Evolutionary conservation across 2,329 filamentous ascomycete species (phyloP).

Genomic region (Fusarium duplospermum): DNA sequence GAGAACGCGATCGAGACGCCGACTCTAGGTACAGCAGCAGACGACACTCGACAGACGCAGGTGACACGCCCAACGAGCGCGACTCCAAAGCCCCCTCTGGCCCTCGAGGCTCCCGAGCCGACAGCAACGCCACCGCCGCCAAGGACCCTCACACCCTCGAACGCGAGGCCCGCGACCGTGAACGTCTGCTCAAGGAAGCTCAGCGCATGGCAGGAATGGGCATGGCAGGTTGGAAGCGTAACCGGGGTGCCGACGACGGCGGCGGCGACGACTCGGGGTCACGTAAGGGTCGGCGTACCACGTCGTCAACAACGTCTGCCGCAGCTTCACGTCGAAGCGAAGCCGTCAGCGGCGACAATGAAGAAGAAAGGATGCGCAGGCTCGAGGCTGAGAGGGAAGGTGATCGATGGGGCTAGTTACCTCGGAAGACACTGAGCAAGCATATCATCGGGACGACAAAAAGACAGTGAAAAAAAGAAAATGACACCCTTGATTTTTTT

Average conservation of each 20-base stretch:
- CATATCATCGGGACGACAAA: background rate
- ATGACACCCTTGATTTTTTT: background rate
- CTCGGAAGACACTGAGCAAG: constrained; percentile 15
- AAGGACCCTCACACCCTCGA: constrained; percentile 76
- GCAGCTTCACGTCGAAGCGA: constrained; percentile 57
- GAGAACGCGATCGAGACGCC: constrained; percentile 50
- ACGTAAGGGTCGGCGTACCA: constrained; percentile 56
- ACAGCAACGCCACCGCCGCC: constrained; percentile 42
- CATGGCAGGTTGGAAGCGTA: constrained; percentile 62
- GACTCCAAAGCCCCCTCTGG: constrained; percentile 57
- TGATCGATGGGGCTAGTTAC: constrained; percentile 57
- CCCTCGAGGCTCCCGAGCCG: constrained; percentile 50
- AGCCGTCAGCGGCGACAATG: constrained; percentile 55
- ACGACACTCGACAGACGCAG: constrained; percentile 43
- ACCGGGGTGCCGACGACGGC: constrained; percentile 56
- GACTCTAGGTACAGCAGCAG: constrained; percentile 50
- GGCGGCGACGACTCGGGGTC: constrained; percentile 54
- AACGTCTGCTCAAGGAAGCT: constrained; percentile 75
- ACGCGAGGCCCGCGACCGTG: constrained; percentile 73
- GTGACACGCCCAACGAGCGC: constrained; percentile 50
- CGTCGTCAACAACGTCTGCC: constrained; percentile 34
- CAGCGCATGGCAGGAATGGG: constrained; percentile 71
- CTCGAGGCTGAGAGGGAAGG: constrained; percentile 71
- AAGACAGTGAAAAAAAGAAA: constrained; percentile 12
- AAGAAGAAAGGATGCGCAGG: constrained; percentile 65